Percentiles rank a stretch among this genome's conserved stretches.
These are phyloP conservation scores for Rhodotorula paludigena DNA, from an alignment of 768 basidiomycete species.

Conservation along the genomic window DNA sequence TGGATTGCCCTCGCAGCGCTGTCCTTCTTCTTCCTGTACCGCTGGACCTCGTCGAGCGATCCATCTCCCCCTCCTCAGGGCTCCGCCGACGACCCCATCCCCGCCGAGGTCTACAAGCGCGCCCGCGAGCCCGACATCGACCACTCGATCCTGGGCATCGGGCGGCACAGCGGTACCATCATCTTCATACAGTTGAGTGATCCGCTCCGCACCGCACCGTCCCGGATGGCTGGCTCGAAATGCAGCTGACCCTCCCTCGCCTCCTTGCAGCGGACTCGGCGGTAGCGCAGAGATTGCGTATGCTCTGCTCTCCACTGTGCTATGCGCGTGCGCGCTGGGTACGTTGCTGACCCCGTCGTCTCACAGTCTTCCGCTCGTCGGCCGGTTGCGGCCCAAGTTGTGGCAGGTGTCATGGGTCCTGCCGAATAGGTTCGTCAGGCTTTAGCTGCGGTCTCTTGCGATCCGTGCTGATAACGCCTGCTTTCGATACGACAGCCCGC, in stretches of 20 bases:
- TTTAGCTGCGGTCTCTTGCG: background rate
- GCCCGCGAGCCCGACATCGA: background rate
- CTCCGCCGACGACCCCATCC: background rate
- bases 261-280: background rate
- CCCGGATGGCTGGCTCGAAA: background rate
- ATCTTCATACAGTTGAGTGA: conserved; percentile 5
- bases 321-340: background rate
- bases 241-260: background rate
- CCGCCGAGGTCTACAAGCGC: background rate
- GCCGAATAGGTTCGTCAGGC: background rate
- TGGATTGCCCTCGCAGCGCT: background rate
- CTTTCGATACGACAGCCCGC: background rate
- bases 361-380: background rate
- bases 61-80: background rate
- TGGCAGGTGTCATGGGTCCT: conserved; percentile 1
- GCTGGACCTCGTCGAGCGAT: too few species aligned
- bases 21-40: background rate
- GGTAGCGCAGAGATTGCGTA: background rate
- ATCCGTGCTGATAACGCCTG: background rate
- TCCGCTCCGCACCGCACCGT: too few species aligned
- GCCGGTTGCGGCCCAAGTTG: background rate
- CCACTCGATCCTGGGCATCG: background rate
- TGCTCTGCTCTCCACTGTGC: too few species aligned
- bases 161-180: background rate
- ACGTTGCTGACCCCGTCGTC: too few species aligned